Evolutionary conservation across 1,284 basidiomycete genomes (phyloP).

Genomic region (Moniliella sp.): DNA sequence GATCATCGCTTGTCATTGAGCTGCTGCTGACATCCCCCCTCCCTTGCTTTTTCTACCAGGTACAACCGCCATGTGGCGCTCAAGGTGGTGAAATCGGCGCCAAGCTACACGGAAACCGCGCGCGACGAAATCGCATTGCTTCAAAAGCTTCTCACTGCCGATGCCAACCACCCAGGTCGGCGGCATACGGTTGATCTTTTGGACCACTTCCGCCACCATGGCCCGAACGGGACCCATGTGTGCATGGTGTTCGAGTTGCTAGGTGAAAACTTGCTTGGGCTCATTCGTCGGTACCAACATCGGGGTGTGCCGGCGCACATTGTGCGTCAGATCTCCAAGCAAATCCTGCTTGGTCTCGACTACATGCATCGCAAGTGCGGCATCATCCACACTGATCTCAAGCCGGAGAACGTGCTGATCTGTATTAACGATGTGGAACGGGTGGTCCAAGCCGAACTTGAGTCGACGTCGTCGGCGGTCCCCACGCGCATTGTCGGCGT

Average conservation of each 20-base stretch:
- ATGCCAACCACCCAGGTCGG: slow-evolving; percentile 35
- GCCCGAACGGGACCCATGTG: slow-evolving; percentile 77
- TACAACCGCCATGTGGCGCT: slow-evolving; percentile 87
- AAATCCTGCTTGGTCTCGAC: slow-evolving; percentile 70
- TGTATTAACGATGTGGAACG: too few relatives aligned
- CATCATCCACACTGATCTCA: slow-evolving; percentile 57
- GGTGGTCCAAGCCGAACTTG: slow-evolving; percentile 66
- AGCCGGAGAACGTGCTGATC: slow-evolving; percentile 85
- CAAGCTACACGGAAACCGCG: slow-evolving; percentile 80
- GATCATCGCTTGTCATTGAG: too few relatives aligned
- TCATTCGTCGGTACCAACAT: slow-evolving; percentile 81
- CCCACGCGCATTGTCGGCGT: slow-evolving; percentile 63
- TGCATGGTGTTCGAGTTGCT: slow-evolving; percentile 98
- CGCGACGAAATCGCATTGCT: slow-evolving; percentile 88
- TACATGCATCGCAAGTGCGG: slow-evolving; percentile 87
- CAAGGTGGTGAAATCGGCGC: slow-evolving; percentile 87
- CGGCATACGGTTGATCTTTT: slow-evolving; percentile 68
- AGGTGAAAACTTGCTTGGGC: slow-evolving; percentile 73
- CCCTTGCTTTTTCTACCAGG: too few relatives aligned
- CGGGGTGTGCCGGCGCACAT: slow-evolving; percentile 73
- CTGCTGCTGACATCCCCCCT: too few relatives aligned
- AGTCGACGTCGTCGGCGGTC: slow-evolving; percentile 38
- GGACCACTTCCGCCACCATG: slow-evolving; percentile 78
- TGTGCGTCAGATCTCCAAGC: slow-evolving; percentile 80
- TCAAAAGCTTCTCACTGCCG: slow-evolving; percentile 70